Percentiles rank a stretch among this genome's conserved stretches.
These are phyloP conservation scores for Isoetes taiwanensis DNA, from an alignment of 75 land plant genomes.

Conservation along the genomic window DNA sequence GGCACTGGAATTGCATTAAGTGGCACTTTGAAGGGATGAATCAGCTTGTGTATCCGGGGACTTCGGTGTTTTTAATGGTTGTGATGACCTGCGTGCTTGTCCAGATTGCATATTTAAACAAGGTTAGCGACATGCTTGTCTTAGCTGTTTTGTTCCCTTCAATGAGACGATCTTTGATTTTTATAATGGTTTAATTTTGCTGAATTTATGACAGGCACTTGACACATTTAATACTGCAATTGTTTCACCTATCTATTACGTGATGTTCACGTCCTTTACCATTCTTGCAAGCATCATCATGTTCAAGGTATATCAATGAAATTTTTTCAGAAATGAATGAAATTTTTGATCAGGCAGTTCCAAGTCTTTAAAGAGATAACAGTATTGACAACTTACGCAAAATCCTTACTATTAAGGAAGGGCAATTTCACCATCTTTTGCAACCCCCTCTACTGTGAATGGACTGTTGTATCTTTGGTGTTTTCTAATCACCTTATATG, in stretches of 20 bases:
- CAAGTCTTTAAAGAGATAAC: background rate
- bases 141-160: no score
- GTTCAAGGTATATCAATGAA: background rate
- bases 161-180: no score
- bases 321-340: background rate
- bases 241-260: conserved; percentile 7
- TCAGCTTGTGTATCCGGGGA: conserved; percentile 39
- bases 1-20: conserved; percentile 76
- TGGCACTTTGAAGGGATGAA: conserved; percentile 48
- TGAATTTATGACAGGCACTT: conserved; percentile 5
- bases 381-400: background rate
- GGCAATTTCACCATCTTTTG: no score
- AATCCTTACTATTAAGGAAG: no score
- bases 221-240: conserved; percentile 2
- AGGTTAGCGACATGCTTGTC: conserved; percentile 28
- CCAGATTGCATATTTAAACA: conserved; percentile 68
- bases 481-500: no score
- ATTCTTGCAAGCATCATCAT: background rate
- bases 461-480: background rate
- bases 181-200: no score
- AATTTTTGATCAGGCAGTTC: background rate
- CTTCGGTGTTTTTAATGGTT: conserved; percentile 66
- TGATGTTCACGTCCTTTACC: conserved; percentile 3
- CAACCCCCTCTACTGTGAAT: background rate
- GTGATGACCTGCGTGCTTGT: conserved; percentile 41